Evolutionary conservation across 495 filamentous ascomycete species (phyloP).

Genomic region (Xylaria acuta): DNA sequence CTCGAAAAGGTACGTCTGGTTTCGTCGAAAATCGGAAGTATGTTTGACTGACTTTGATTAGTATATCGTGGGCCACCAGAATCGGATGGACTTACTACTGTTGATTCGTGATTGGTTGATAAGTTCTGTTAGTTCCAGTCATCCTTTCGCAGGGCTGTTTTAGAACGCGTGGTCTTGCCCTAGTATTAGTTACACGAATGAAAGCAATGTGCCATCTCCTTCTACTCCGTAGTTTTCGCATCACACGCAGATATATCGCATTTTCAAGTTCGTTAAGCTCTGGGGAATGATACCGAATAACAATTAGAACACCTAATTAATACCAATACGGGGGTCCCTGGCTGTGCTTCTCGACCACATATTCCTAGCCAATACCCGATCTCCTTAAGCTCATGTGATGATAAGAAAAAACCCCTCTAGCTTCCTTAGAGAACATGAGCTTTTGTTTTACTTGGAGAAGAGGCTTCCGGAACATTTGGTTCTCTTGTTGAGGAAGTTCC

Average conservation of each 20-base stretch:
- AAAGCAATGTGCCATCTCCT: background rate
- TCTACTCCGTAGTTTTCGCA: background rate
- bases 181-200: background rate
- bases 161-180: background rate
- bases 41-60: conserved; percentile 7
- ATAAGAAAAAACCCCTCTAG: background rate
- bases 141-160: background rate
- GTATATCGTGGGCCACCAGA: conserved; percentile 39
- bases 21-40: background rate
- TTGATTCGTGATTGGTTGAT: background rate
- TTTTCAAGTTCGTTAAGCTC: background rate
- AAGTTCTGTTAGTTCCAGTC: background rate
- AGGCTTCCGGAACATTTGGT: background rate
- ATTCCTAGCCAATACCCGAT: background rate
- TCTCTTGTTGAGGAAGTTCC: background rate
- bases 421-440: background rate
- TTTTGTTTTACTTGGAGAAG: background rate
- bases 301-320: background rate
- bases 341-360: background rate
- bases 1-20: conserved; percentile 35
- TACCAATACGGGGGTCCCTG: background rate
- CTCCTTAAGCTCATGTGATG: background rate
- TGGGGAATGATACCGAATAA: background rate
- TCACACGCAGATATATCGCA: background rate
- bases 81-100: conserved; percentile 33